Base-by-base conservation (phyloP, 2,329 filamentous ascomycete genomes). In the Podosphaera leucotricha region DNA sequence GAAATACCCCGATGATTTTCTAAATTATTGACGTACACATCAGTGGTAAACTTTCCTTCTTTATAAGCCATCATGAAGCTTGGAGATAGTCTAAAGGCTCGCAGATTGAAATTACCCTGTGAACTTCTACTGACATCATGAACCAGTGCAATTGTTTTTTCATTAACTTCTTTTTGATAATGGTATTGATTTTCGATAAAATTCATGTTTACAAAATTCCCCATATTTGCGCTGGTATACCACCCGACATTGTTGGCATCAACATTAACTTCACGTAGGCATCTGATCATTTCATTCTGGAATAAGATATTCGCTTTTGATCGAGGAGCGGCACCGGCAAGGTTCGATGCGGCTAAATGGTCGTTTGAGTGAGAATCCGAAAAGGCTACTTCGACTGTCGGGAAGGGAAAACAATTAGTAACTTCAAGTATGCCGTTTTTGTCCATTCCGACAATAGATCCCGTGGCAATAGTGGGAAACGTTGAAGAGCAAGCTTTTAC, bases 201-300 rank as follows among this genome's bases (percentile, higher is more conserved):
- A 68, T 80, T 82, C 59, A 80, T 63, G 68, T 86, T 94, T 69
- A 95, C 72, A 56, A 95, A 95, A 70, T 93, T 95, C 63, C 90
- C 90, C 82, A 98, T 92, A 62, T 85, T 93, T 50, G 86, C 84
- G 66, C 85, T 94, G 47, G 85, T 94, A 67, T 98, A 98, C 86
- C 86, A 98, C 57, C 90, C 90, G 48, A 92, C 84, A 57, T 84
- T 92, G 69, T 95, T 93, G 52, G 90, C 90, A 62, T 98, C 90
- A 47, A 95, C 82, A 62, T 95, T 98, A 58, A 98, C 90, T 65
- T 95, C 90, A 61, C 87, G 80, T 50, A 95, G 67, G 63, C 90
- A 85, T 59, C 85, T 81, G 63, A 98, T 87, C 87, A 95, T 95
- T 64, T 98, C 90, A 52, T 75, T 78, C 66, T 93, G 83, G 66